Base-by-base conservation (phyloP, 805 yeast genomes). In the Wickerhamomyces chaumierensis region DNA sequence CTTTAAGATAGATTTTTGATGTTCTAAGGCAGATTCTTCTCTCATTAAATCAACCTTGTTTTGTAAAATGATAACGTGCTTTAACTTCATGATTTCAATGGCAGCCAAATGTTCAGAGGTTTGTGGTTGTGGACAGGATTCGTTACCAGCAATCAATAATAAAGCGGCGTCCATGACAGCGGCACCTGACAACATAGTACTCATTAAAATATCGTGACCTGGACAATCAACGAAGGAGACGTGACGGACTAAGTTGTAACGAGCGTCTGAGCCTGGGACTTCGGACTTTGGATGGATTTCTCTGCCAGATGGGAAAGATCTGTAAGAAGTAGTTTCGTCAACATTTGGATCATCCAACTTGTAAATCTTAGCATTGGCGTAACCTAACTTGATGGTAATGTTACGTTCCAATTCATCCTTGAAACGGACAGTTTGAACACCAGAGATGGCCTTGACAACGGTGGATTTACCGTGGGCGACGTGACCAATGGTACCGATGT, bases 151-250 rank as follows among this genome's bases (percentile, higher is more conserved):
- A 59, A 92, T 81, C 48, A 92, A 73, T 57, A 92, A 70, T 45
- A 92, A 70, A 3, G 99, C 99, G 41, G 99, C 99, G 66, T 92
- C 99, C 99, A 92, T 92, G 48, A 92, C 99, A 15, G 99, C 99
- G 29, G 99, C 99, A 61, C 99, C 99, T 35, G 97, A 88, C 76
- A 92, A 79, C 99, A 92, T 92, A 49, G 99, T 92, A 74, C 96
- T 87, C 99, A 92, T 92, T 63, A 92, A 80, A 69, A 92, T 94
- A 71, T 92, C 99, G 83, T 92, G 99, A 63, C 99, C 99, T 44
- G 99, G 99, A 71, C 98, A 94, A 71, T 92, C 99, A 45, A 94
- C 98, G 56, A 94, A 94, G 11, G 96, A 86, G 39, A 92, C 98
- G 61, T 92, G 99, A 66, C 99, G 86, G 33, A 87, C 78, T 51